phyloP scores from a whole-genome alignment of 2,329 filamentous ascomycete species.

The Penicillium fuscoglaucum region DNA sequence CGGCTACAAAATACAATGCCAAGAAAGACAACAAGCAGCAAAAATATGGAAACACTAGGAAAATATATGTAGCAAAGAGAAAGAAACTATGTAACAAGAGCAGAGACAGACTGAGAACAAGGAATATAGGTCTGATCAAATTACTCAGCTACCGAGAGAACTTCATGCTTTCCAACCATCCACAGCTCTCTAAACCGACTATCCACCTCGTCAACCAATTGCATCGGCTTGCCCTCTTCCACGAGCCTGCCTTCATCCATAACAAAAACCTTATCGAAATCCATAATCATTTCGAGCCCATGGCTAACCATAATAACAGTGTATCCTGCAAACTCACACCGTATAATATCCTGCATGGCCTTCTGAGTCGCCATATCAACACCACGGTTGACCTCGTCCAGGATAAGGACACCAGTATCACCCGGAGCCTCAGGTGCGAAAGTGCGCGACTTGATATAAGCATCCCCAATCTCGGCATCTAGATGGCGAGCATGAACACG shows the following conservation, averaged over 20 bases:
- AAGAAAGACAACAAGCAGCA: background rate
- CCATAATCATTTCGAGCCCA: background rate
- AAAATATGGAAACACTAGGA: background rate
- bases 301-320: background rate
- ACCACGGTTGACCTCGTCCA: background rate
- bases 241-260: background rate
- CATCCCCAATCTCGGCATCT: background rate
- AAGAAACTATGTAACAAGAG: background rate
- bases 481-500: background rate
- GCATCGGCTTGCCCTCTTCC: background rate
- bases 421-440: background rate
- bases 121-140: background rate
- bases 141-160: background rate
- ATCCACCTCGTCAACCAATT: background rate
- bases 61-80: background rate
- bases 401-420: background rate
- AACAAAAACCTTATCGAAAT: background rate
- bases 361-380: background rate
- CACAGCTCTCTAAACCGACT: background rate
- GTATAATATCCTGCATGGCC: background rate
- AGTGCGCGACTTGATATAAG: background rate
- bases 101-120: background rate
- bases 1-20: background rate
- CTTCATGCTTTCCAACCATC: background rate
- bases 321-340: background rate